These are phyloP conservation scores for Colletotrichum melonis DNA, from an alignment of 2,329 filamentous ascomycete genomes.

Conservation along the genomic window DNA sequence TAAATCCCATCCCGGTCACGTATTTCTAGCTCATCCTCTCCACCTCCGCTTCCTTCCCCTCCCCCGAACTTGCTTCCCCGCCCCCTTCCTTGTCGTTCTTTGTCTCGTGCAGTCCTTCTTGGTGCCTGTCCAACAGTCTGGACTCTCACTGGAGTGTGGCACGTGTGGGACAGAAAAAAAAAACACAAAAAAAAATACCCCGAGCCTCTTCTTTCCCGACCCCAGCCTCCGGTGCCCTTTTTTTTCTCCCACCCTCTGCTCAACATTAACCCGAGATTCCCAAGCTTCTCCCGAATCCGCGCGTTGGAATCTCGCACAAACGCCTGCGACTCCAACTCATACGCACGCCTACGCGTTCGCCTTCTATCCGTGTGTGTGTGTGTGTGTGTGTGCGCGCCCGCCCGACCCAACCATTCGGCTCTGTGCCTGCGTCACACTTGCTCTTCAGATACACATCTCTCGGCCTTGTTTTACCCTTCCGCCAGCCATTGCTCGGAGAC, in stretches of 20 bases:
- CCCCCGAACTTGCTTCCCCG: slow-evolving; percentile 17
- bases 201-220: slow-evolving; percentile 34
- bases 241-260: slow-evolving; percentile 46
- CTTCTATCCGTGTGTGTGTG: background rate
- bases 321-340: slow-evolving; percentile 23
- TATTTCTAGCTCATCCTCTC: slow-evolving; percentile 5
- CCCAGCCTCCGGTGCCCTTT: slow-evolving; percentile 31
- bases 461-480: slow-evolving; percentile 11
- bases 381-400: slow-evolving; percentile 38
- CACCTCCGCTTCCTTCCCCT: slow-evolving; percentile 28
- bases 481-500: background rate
- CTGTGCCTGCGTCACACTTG: background rate
- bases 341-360: slow-evolving; percentile 34
- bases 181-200: slow-evolving; percentile 20
- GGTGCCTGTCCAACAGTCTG: background rate
- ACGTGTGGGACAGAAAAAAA: slow-evolving; percentile 35
- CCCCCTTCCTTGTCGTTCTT: slow-evolving; percentile 4
- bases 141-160: slow-evolving; percentile 4
- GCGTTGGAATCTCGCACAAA: slow-evolving; percentile 26
- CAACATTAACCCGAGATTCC: slow-evolving; percentile 59
- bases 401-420: slow-evolving; percentile 42
- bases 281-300: slow-evolving; percentile 30
- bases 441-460: slow-evolving; percentile 6
- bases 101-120: background rate
- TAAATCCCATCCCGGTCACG: background rate